phyloP scores from a whole-genome alignment of 1,284 basidiomycete genomes.

The Puccinia triticina region DNA sequence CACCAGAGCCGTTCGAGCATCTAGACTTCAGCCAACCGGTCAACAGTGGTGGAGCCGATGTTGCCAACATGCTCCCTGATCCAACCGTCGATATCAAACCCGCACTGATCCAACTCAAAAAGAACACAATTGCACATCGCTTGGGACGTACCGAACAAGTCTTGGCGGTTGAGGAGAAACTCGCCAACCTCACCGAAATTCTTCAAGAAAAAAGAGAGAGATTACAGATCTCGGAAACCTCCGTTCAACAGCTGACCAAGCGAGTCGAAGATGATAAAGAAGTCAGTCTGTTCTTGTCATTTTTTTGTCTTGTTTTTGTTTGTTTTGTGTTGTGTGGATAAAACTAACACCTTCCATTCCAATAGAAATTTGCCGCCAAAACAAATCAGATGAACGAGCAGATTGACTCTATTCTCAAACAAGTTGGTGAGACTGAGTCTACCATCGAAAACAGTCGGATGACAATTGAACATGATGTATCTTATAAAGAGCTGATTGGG shows the following conservation, averaged over 20 bases:
- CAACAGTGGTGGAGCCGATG: constrained; percentile 72
- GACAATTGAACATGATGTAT: constrained; percentile 37
- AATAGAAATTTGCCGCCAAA: constrained; percentile 37
- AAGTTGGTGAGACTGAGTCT: constrained; percentile 23
- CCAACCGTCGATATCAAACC: constrained; percentile 73
- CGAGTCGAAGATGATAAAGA: constrained; percentile 77
- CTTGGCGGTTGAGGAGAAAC: constrained; percentile 75
- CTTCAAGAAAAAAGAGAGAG: constrained; percentile 67
- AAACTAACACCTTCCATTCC: neutral
- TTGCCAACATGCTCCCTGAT: constrained; percentile 69
- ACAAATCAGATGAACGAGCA: constrained; percentile 39
- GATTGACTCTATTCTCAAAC: constrained; percentile 14
- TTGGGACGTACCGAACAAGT: constrained; percentile 72
- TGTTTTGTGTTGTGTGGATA: neutral
- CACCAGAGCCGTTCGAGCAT: constrained; percentile 70
- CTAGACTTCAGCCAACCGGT: constrained; percentile 74
- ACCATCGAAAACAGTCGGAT: constrained; percentile 21
- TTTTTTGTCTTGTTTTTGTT: neutral
- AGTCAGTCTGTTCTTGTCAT: constrained; percentile 63
- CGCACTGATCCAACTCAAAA: constrained; percentile 70
- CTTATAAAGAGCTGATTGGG: constrained; percentile 11
- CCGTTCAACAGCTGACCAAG: constrained; percentile 62
- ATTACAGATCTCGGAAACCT: constrained; percentile 68
- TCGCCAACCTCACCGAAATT: constrained; percentile 67
- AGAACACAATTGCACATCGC: constrained; percentile 70